Evolutionary conservation across 768 basidiomycete species (phyloP).

Genomic region (Phaeotremella skinneri): DNA sequence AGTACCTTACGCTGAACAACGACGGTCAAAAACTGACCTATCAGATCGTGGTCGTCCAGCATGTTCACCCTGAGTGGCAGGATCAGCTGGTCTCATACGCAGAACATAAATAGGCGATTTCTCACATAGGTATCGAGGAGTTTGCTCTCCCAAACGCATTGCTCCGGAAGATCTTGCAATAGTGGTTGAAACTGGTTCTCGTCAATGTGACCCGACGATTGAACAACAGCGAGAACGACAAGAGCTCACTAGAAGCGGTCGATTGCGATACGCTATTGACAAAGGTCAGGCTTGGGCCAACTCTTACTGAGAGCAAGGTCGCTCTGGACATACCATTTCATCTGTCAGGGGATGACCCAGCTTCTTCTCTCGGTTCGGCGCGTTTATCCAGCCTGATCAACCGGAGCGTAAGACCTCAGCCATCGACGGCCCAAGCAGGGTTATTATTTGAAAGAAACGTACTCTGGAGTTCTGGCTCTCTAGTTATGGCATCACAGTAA

Average conservation of each 20-base stretch:
- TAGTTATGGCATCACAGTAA: constrained; percentile 66
- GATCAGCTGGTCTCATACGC: not conserved
- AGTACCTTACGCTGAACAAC: constrained; percentile 4
- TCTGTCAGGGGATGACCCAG: constrained; percentile 62
- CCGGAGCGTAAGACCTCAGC: not conserved
- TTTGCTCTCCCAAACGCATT: constrained; percentile 91
- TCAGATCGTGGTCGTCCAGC: constrained; percentile 54
- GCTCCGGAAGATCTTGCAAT: constrained; percentile 77
- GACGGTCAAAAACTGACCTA: constrained; percentile 62
- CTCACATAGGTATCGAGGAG: constrained; percentile 70
- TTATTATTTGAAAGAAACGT: constrained; percentile 1
- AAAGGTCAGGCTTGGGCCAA: not conserved
- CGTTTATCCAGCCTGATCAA: constrained; percentile 65
- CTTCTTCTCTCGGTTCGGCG: constrained; percentile 62
- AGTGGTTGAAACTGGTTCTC: constrained; percentile 72
- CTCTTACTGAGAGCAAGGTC: not conserved
- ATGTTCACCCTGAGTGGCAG: constrained; percentile 49
- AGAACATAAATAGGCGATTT: not conserved
- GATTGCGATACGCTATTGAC: constrained; percentile 58
- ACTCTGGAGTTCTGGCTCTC: constrained; percentile 59
- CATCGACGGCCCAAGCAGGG: not conserved
- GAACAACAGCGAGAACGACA: not conserved
- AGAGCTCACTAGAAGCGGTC: constrained; percentile 59
- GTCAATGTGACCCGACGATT: not conserved
- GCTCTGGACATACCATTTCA: constrained; percentile 64